Evolutionary conservation across 305 asterid genomes (phyloP).

Genomic region (Fraxinus angustifolia): DNA sequence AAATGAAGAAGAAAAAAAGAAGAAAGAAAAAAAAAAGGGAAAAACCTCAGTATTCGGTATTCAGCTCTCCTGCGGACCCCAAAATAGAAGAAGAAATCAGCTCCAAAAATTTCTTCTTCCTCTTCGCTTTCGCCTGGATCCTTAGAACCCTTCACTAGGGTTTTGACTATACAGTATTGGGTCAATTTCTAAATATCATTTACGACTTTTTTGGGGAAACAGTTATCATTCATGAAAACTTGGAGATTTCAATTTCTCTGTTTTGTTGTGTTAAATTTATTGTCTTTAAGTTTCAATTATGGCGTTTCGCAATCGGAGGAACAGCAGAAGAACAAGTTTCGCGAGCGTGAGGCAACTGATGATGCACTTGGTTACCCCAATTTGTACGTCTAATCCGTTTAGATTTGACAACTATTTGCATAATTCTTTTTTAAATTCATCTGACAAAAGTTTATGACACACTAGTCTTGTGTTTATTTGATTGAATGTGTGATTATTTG

Average conservation of each 20-base stretch:
- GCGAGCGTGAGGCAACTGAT: conserved; percentile 90
- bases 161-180: conserved; percentile 31
- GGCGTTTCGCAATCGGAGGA: conserved; percentile 62
- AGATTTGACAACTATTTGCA: not conserved
- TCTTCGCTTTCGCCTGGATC: conserved; percentile 32
- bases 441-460: not conserved
- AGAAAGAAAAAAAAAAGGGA: not conserved
- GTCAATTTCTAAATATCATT: conserved; percentile 16
- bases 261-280: conserved; percentile 40
- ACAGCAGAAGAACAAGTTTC: conserved; percentile 64
- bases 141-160: conserved; percentile 42
- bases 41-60: conserved; percentile 12
- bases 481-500: conserved; percentile 9
- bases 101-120: not conserved
- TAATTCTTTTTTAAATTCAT: conserved; percentile 8
- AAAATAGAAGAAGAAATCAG: not conserved
- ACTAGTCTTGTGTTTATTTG: conserved; percentile 8
- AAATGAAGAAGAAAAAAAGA: not conserved
- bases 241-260: conserved; percentile 42
- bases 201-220: conserved; percentile 15
- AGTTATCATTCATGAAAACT: conserved; percentile 55
- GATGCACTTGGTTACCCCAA: conserved; percentile 84
- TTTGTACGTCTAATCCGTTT: conserved; percentile 46
- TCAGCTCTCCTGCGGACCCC: conserved; percentile 24
- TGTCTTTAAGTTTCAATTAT: conserved; percentile 50